Percentiles rank a stretch among this genome's conserved stretches.
Evolutionary conservation across 345 rosid genomes (phyloP).

Genomic region (Gossypium anomalum): DNA sequence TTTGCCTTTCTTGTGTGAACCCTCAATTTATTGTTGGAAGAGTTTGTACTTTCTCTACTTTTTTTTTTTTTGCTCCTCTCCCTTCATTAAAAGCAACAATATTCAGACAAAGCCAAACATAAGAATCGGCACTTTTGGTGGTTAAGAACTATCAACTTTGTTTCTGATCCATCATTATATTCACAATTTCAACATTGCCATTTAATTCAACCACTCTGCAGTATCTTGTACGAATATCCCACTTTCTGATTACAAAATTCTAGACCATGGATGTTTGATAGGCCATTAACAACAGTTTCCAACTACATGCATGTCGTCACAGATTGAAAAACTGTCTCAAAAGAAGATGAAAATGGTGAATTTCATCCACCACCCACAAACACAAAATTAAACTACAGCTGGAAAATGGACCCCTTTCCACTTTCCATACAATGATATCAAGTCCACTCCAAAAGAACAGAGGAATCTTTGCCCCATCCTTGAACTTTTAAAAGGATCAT

Average conservation of each 20-base stretch:
- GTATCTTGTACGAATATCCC: background rate
- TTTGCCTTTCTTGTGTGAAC: background rate
- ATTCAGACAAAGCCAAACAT: background rate
- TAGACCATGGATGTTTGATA: background rate
- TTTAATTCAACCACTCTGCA: background rate
- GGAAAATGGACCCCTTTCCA: constrained; percentile 7
- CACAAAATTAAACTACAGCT: constrained; percentile 6
- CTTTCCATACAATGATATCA: background rate
- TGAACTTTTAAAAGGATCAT: background rate
- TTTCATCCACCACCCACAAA: background rate
- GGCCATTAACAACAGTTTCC: too few relatives aligned
- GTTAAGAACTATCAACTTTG: constrained; percentile 13
- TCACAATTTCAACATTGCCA: background rate
- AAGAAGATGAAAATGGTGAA: constrained; percentile 11
- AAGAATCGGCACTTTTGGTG: background rate
- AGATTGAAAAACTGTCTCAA: background rate
- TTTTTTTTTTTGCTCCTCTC: background rate
- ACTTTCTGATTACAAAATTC: background rate
- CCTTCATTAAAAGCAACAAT: background rate
- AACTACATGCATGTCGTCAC: background rate
- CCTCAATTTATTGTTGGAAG: background rate
- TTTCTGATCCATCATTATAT: background rate
- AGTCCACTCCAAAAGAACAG: background rate
- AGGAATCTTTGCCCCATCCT: background rate
- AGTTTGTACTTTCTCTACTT: background rate